Percentiles rank a stretch among this genome's conserved stretches.
Conservation (phyloP, 345 rosid species). For the Eucalyptus marginata region DNA sequence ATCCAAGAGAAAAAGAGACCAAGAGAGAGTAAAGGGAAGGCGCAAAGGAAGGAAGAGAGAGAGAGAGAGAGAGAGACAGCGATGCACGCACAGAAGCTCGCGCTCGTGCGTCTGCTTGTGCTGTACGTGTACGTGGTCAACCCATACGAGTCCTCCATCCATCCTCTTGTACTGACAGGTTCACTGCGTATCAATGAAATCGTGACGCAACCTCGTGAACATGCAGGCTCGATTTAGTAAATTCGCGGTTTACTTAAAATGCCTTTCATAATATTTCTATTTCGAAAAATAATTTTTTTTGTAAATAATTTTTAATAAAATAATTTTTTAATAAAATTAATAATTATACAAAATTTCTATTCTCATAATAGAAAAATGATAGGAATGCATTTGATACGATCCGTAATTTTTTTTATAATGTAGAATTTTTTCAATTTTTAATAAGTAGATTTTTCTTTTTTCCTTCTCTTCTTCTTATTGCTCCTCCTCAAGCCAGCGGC, state of each 20-base stretch:
- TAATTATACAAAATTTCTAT: no score
- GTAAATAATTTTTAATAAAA: no score
- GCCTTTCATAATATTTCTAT: no score
- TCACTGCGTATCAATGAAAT: background rate
- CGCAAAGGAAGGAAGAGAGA: background rate
- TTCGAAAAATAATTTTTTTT: no score
- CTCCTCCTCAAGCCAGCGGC: no score
- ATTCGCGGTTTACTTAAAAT: background rate
- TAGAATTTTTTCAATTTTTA: no score
- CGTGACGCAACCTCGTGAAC: background rate
- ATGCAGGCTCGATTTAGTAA: background rate
- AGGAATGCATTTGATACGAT: fast-evolving
- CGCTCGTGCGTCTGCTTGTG: background rate
- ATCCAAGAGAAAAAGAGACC: background rate
- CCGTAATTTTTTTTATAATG: no score
- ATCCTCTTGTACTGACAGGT: background rate
- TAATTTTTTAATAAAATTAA: fast-evolving
- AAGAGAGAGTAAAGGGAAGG: background rate
- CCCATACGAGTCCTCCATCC: background rate
- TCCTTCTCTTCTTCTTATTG: no score
- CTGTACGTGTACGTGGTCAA: background rate
- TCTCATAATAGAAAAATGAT: no score
- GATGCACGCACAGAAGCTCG: background rate
- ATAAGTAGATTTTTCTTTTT: no score
- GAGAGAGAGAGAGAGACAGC: background rate